A percentile compares a stretch with the other conserved stretches of the same genome.
These are phyloP conservation scores for Keithomyces neogunnii DNA, from an alignment of 2,329 filamentous ascomycete species.

Conservation along the genomic window DNA sequence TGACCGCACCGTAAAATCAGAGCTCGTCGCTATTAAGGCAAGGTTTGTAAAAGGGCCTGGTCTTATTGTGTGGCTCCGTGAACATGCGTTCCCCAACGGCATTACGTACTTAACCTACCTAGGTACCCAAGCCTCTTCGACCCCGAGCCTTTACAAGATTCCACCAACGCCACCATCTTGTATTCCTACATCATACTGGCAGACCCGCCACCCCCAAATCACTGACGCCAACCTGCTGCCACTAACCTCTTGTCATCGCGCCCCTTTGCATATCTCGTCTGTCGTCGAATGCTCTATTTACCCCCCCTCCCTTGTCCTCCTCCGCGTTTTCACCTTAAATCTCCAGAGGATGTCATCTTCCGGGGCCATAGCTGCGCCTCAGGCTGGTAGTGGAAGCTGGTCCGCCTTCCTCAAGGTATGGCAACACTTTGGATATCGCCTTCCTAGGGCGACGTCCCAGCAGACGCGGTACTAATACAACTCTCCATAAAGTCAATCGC, in stretches of 20 bases:
- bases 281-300: background rate
- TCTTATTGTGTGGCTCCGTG: no score
- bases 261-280: background rate
- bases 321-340: no score
- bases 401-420: slow-evolving; percentile 43
- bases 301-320: slow-evolving; percentile 3
- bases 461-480: slow-evolving; percentile 1
- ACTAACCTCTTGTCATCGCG: background rate
- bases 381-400: slow-evolving; percentile 39
- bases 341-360: slow-evolving; percentile 19
- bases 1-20: no score
- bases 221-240: background rate
- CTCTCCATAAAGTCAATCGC: slow-evolving; percentile 52
- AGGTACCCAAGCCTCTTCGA: no score
- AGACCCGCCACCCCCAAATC: background rate
- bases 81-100: no score
- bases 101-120: no score
- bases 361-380: slow-evolving; percentile 19
- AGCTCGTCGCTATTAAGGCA: no score
- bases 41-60: no score
- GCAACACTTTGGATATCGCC: background rate
- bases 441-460: background rate
- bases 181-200: background rate
- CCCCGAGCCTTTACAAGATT: background rate
- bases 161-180: background rate